Base-by-base conservation (phyloP, 108 stramenopile genomes). In the Chaetoceros tenuissimus region DNA sequence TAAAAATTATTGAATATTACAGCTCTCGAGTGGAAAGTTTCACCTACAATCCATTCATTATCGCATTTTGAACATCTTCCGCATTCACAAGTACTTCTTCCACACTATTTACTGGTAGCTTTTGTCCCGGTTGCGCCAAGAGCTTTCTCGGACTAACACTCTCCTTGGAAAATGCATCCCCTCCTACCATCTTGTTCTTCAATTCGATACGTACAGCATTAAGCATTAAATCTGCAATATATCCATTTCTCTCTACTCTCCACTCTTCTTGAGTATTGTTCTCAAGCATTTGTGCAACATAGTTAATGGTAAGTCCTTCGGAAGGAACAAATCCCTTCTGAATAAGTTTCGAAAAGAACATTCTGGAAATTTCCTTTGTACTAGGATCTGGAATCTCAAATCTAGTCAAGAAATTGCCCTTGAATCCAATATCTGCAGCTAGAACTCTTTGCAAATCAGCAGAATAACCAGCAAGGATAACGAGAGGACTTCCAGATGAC, bases 1-100 rank as follows among this genome's bases (percentile, higher is more conserved):
- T n/a, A n/a, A n/a, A n/a, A n/a, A n/a, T n/a, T n/a, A n/a, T n/a
- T n/a, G n/a, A n/a, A n/a, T 49, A 49, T 22, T 49, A 49, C 21
- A 3, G 3, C 22, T 23, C 13, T 20, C 27, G 23, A 10, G 21
- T 18, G 5, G 3, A 3, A 54, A 54, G 20, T n/a, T 24, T 58
- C n/a, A 13, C 28, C 69, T 81, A 90, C 74, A 90, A 69, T 23
- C 89, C 89, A 69, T 85, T 87, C 16, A 85, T 77, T 68, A 92
- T 82, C 1, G 90, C 90, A 78, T 87, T 87, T 54, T 92, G 85
- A 48, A 92, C 77, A 67, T 92, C 90, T 69, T 92, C 90, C 63
- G 87, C 84, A 3, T 84, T 87, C 44, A 92, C 76, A 56, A 79
- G 73, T 17, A 92, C 66, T 69, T 92, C 90, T 56, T 88, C 86